Base-by-base conservation (phyloP, 23 red algal genomes). In the Gracilaria domingensis region DNA sequence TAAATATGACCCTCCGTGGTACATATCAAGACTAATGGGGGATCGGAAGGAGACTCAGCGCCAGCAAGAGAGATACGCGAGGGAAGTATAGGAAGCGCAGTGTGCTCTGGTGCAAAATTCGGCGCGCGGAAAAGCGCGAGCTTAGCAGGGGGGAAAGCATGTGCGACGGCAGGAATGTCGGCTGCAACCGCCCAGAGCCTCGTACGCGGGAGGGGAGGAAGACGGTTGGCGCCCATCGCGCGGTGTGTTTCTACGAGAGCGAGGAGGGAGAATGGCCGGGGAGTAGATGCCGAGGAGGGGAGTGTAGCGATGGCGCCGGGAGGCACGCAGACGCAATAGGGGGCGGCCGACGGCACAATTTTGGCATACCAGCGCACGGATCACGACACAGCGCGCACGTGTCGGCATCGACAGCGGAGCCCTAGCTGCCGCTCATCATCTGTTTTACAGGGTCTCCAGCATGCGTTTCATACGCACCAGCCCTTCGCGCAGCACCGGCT, bases 381-480 rank as follows among this genome's bases (percentile, higher is more conserved):
- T 69, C 64, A 69, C 64, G 64, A 34, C 64, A 69, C 64, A 69
- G 64, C 64, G 64, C 64, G 64, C 64, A 69, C 64, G 64, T 69
- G 64, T 69, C 64, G 8, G 8, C 7, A 11, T 0, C 64, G 64
- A 37, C 32, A 37, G 9, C 32, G 2, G 9, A 69, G 64, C 30
- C 29, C 64, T 69, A 32, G 33, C 64, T 62, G 24, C 5, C 16
- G 51, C 8, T n/a, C 54, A 58, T 28, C 26, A 32, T 65, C 23
- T 32, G 40, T n/a, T 14, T 48, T 9, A 77, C 45, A 77, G 20
- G 32, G 53, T 61, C 37, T 72, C 39, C 32, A 98, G 64, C 48
- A 83, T 88, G 26, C 59, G 81, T 65, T 77, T 66, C 37, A 98
- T 95, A 8, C 97, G 88, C 24, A 28, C 18, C 64, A 98, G 49